Evolutionary conservation across 805 yeast species (phyloP), one percentile per base, ranked within the genome.

Genomic region (Dipodascopsis tothii): DNA sequence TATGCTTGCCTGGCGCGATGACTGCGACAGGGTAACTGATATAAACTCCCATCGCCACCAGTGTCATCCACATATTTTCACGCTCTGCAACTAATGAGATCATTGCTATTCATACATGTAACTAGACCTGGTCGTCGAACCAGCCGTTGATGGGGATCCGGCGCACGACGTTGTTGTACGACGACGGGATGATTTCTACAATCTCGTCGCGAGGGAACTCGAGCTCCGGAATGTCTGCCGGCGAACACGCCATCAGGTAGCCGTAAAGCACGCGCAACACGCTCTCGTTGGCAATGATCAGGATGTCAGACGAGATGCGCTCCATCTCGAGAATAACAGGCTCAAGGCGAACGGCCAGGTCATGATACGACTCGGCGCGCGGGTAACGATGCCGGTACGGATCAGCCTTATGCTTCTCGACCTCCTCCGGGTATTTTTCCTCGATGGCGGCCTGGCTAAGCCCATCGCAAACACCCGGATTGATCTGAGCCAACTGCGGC

Each of bases 301-400:
- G 68, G 14, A 92, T 74, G 60, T 87, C 96, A 41, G 84, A 75
- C 17, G 63, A 56, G 75, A 83, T 80, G 55, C 96, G 75, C 63
- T 92, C 99, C 78, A 92, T 81, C 63, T 92, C 97, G 60, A 92
- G 71, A 48, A 92, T 77, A 43, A 92, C 70, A 0, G 97, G 95
- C 64, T 92, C 98, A 66, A 92, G 75, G 56, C 95, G 78, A 30
- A 92, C 81, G 0, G 98, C 97, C 45, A 92, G 72, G 63, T 92
- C 99, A 64, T 92, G 98, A 60, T 87, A 92, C 40, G 94, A 84
- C 66, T 92, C 99, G 0, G 94, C 86, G 39, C 97, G 72, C 2
- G 95, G 84, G 60, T 76, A 92, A 47, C 98, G 71, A 60, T 82
- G 90, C 64, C 92, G 96, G 60, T 92, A 92, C 1, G 96, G 96